Percentiles rank a stretch among this genome's conserved stretches.
Evolutionary conservation across 805 yeast genomes (phyloP).

Genomic region (Sugiyamaella lignohabitans): DNA sequence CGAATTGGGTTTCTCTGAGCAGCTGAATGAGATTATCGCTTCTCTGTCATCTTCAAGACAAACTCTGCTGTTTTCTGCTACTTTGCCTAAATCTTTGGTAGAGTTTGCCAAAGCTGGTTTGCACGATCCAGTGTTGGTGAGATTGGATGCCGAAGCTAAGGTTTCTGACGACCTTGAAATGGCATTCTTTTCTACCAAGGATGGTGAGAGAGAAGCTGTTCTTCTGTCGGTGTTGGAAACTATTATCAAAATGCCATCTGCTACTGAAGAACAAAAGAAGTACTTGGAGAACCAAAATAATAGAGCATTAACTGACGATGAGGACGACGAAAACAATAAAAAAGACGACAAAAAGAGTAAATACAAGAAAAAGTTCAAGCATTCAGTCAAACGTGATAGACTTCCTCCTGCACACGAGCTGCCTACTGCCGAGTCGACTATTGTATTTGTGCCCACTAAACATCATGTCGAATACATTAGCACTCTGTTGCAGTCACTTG

Average conservation of each 20-base stretch:
- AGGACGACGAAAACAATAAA: slow-evolving; percentile 44
- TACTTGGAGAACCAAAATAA: slow-evolving; percentile 36
- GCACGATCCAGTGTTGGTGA: slow-evolving; percentile 81
- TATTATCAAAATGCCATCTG: slow-evolving; percentile 75
- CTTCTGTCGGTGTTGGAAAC: slow-evolving; percentile 71
- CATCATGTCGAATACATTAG: slow-evolving; percentile 95
- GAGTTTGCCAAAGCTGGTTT: slow-evolving; percentile 98
- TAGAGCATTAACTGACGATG: slow-evolving; percentile 40
- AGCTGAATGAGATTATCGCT: slow-evolving; percentile 79
- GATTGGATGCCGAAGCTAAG: slow-evolving; percentile 89
- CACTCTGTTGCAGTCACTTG: slow-evolving; percentile 60
- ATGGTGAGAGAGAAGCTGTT: slow-evolving; percentile 85
- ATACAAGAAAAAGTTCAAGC: slow-evolving; percentile 19
- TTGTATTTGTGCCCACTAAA: slow-evolving; percentile 91
- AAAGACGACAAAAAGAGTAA: slow-evolving; percentile 31
- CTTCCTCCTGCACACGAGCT: slow-evolving; percentile 75
- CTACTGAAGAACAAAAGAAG: slow-evolving; percentile 59
- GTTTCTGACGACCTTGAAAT: slow-evolving; percentile 85
- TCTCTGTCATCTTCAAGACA: slow-evolving; percentile 79
- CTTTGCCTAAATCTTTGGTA: slow-evolving; percentile 84
- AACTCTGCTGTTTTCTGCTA: slow-evolving; percentile 87
- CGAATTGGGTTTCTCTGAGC: slow-evolving; percentile 95
- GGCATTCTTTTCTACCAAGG: slow-evolving; percentile 77
- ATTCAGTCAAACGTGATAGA: slow-evolving; percentile 35
- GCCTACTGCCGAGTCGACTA: slow-evolving; percentile 82